Evolutionary conservation across 2,329 filamentous ascomycete genomes (phyloP), one percentile per base, ranked within the genome.

Genomic region (Beauveria bassiana): DNA sequence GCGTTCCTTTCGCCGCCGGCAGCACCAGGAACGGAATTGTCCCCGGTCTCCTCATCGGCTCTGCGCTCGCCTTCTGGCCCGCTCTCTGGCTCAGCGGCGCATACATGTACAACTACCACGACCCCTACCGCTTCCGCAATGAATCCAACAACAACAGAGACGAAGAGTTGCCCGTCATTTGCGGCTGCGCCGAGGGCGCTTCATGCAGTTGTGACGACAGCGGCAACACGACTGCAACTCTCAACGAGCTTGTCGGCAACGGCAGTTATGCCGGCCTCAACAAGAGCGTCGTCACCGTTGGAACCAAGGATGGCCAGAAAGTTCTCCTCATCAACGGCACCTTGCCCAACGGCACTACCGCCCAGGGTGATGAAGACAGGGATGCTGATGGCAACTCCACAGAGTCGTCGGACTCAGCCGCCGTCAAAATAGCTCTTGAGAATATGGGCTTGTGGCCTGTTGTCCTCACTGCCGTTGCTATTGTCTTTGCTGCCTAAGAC

Each of bases 261-360:
- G 86, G 86, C 45, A 85, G 79, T 64, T 86, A 86, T 66, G 69
- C 70, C 3, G 74, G 70, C 3, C 75, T 89, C 58, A 87, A 91
- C 75, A 79, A 84, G 67, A 79, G 78, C 0, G 66, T 91, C 2
- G 80, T 90, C 61, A 81, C 78, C 14, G 81, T 93, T 1, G 83
- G 81, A 2, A 62, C 74, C 79, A 59, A 80, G 88, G 64, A 86
- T 90, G 85, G 85, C 55, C 87, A 81, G 1, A 74, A 74, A 64
- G 87, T 83, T 1, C 81, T 95, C 43, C 77, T 90, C 34, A 75
- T 93, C 70, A 91, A 92, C 70, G 90, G 90, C n/a, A 89, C 87
- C 0, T 75, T 93, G 3, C 83, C 86, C 34, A 88, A 89, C 66
- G 85, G 84, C 54, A 89, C 86, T 0, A 86, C 84, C 0, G 78